These are phyloP conservation scores for Sesbania bispinosa DNA, from an alignment of 306 rosid genomes.

Conservation along the genomic window DNA sequence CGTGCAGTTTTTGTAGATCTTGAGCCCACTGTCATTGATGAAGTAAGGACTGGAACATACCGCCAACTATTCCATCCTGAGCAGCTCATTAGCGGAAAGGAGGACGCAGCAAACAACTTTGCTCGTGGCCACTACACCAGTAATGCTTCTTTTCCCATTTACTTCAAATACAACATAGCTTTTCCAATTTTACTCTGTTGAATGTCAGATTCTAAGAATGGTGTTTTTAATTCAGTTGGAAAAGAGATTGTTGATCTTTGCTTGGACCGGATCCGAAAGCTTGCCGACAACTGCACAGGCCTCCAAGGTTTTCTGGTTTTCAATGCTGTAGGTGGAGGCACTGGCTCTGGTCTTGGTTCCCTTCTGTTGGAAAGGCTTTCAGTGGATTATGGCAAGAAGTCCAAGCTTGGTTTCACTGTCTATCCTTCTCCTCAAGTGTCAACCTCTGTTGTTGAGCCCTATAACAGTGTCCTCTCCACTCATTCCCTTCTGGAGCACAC, in stretches of 20 bases:
- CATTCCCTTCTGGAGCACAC: conserved; percentile 86
- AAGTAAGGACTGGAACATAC: conserved; percentile 45
- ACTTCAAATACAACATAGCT: too few species aligned
- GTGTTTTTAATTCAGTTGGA: conserved; percentile 50
- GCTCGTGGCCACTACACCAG: conserved; percentile 89
- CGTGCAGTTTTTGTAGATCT: conserved; percentile 80
- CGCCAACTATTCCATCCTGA: conserved; percentile 87
- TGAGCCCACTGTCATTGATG: conserved; percentile 79
- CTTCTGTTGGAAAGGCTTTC: conserved; percentile 74
- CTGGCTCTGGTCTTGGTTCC: conserved; percentile 86
- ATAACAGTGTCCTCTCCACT: conserved; percentile 85
- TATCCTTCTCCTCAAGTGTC: conserved; percentile 87
- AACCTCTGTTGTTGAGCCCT: conserved; percentile 87
- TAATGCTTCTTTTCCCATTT: conserved; percentile 31
- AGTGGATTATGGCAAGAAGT: conserved; percentile 44
- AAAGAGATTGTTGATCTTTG: conserved; percentile 85
- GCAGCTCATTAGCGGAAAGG: conserved; percentile 82
- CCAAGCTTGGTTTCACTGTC: conserved; percentile 80
- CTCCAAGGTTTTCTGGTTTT: conserved; percentile 84
- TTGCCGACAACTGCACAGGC: conserved; percentile 84
- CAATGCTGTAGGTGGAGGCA: conserved; percentile 85
- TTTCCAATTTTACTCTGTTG: too few species aligned
- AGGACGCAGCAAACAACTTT: conserved; percentile 82
- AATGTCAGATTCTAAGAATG: too few species aligned
- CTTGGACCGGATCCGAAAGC: conserved; percentile 79